Evolutionary conservation across 805 yeast species (phyloP).

Genomic region (Aciculoconidium aculeatum): DNA sequence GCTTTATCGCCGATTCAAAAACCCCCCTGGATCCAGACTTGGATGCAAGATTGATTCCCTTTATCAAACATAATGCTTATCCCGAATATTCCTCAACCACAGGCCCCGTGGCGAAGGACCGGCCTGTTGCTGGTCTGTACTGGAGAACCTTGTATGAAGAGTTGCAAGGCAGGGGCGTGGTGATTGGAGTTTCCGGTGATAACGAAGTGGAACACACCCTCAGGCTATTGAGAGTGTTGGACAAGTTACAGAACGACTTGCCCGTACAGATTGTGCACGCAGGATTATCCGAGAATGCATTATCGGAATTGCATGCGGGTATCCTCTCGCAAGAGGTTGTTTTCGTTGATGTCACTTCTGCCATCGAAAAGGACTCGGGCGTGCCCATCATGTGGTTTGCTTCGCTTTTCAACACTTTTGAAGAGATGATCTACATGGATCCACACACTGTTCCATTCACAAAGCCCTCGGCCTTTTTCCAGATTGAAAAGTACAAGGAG

Average conservation of each 20-base stretch:
- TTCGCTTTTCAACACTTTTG: constrained; percentile 7
- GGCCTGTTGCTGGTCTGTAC: no score
- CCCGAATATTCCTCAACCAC: no score
- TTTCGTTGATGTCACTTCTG: constrained; percentile 5
- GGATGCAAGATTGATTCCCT: constrained; percentile 1
- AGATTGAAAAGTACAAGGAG: constrained; percentile 10
- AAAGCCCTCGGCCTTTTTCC: constrained; percentile 7
- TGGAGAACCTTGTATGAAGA: no score
- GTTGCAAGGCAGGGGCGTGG: constrained; percentile 11
- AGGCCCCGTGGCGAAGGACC: no score
- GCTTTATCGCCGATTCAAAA: constrained; percentile 1
- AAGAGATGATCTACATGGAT: constrained; percentile 8
- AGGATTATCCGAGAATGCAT: no score
- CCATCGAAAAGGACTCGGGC: not conserved
- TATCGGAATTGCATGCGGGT: no score
- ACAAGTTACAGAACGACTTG: constrained; percentile 6
- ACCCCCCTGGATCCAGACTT: constrained; percentile 1
- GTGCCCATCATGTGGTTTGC: constrained; percentile 7
- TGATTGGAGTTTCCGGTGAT: constrained; percentile 5
- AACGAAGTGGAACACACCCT: constrained; percentile 1
- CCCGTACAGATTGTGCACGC: constrained; percentile 11
- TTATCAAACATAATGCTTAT: constrained; percentile 2
- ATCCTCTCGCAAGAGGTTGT: constrained; percentile 1
- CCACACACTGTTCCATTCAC: constrained; percentile 8
- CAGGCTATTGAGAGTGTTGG: constrained; percentile 6